phyloP scores from a whole-genome alignment of 1,139 yeast species.

The Yamadazyma membranifaciens region DNA sequence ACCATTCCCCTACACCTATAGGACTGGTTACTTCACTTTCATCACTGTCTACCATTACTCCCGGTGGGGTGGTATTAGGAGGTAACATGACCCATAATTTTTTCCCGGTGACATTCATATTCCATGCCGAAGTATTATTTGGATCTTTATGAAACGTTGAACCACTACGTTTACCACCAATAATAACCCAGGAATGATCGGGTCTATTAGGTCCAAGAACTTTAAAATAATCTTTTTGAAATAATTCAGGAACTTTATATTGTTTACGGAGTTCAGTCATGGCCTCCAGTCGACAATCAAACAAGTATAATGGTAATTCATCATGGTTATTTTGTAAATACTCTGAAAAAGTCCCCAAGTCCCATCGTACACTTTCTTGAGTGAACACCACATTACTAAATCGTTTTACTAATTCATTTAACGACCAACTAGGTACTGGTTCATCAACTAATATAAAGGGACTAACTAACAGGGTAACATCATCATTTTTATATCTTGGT shows the following conservation, averaged over 20 bases:
- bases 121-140: constrained; percentile 89
- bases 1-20: constrained; percentile 89
- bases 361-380: constrained; percentile 87
- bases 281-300: constrained; percentile 73
- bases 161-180: constrained; percentile 80
- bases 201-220: constrained; percentile 63
- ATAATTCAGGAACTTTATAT: constrained; percentile 52
- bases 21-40: constrained; percentile 94
- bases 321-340: constrained; percentile 65
- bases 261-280: constrained; percentile 55
- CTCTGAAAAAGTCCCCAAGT: constrained; percentile 55
- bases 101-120: constrained; percentile 68
- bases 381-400: constrained; percentile 67
- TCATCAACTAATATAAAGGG: constrained; percentile 67
- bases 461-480: constrained; percentile 39
- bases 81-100: constrained; percentile 92
- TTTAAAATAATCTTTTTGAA: constrained; percentile 50
- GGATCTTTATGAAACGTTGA: constrained; percentile 94
- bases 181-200: constrained; percentile 85
- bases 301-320: constrained; percentile 80
- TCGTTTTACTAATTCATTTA: constrained; percentile 45
- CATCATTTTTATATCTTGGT: constrained; percentile 46
- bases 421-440: constrained; percentile 68
- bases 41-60: constrained; percentile 71
- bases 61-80: constrained; percentile 76